Conservation (phyloP, 2,329 filamentous ascomycete genomes). For the Sclerotinia borealis region DNA sequence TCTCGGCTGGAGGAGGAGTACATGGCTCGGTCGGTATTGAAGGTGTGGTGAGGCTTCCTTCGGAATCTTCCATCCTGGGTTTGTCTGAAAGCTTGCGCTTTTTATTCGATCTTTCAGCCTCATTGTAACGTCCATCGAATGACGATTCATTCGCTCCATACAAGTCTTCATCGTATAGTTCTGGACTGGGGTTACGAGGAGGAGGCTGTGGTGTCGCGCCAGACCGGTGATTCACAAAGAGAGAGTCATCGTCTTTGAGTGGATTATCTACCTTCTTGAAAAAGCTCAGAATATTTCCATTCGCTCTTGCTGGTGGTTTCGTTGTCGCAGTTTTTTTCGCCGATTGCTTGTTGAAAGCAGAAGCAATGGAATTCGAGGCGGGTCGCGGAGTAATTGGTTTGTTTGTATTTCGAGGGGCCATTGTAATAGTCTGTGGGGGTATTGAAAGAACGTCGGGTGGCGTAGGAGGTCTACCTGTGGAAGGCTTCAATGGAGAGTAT, state of each 20-base stretch:
- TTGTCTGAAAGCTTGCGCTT: conserved; percentile 36
- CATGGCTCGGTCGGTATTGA: conserved; percentile 1
- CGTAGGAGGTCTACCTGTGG: conserved; percentile 46
- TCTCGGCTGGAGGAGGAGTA: background rate
- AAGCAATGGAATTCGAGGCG: conserved; percentile 26
- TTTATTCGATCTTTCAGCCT: conserved; percentile 35
- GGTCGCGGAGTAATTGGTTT: conserved; percentile 29
- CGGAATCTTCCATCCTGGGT: background rate
- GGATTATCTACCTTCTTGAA: conserved; percentile 60
- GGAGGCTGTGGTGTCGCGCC: conserved; percentile 4
- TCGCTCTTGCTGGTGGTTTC: conserved; percentile 36
- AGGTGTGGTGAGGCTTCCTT: conserved; percentile 1
- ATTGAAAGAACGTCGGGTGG: conserved; percentile 34
- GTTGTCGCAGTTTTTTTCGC: conserved; percentile 22
- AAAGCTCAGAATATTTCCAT: conserved; percentile 66
- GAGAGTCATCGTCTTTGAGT: conserved; percentile 43
- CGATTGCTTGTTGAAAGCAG: conserved; percentile 14
- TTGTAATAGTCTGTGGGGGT: conserved; percentile 14
- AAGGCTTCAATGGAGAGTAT: conserved; percentile 36
- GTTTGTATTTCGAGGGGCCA: conserved; percentile 24
- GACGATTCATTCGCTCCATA: conserved; percentile 19
- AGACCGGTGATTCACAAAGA: conserved; percentile 44
- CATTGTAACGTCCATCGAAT: conserved; percentile 36
- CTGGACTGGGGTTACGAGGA: conserved; percentile 11
- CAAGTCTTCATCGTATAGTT: conserved; percentile 24